Conservation (phyloP, 148 eudicot genomes). For the Oxyria digyna region DNA sequence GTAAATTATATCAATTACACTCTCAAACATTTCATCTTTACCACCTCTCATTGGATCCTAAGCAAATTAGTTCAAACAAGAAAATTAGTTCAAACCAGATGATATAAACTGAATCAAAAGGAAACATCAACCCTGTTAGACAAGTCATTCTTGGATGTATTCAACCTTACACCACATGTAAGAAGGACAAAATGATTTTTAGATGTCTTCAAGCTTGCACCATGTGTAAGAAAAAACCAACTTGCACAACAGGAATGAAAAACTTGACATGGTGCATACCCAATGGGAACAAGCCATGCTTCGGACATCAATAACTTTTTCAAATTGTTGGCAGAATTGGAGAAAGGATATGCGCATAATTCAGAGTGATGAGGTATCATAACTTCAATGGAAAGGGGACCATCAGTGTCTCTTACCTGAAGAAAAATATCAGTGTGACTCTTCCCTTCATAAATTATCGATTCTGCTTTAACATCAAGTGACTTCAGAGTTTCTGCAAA, state of each 20-base stretch:
- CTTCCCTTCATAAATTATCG: slow-evolving; percentile 69
- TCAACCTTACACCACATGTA: no score
- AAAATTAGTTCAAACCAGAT: background rate
- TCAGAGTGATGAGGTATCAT: background rate
- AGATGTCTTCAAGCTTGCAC: no score
- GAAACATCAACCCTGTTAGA: background rate
- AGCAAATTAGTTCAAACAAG: background rate
- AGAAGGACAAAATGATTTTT: no score
- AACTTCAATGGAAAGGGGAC: background rate
- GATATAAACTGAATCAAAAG: background rate
- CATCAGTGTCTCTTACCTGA: slow-evolving; percentile 56
- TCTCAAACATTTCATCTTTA: slow-evolving; percentile 64
- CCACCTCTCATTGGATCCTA: slow-evolving; percentile 99
- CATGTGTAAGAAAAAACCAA: background rate
- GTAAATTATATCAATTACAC: slow-evolving; percentile 54
- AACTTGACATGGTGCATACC: background rate
- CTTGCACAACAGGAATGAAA: background rate
- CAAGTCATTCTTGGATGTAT: background rate
- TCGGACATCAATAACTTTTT: background rate
- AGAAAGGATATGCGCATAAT: background rate
- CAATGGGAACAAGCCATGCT: background rate
- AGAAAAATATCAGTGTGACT: slow-evolving; percentile 87
- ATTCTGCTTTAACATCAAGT: slow-evolving; percentile 69
- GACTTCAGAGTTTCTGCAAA: slow-evolving; percentile 71
- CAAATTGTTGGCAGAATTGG: no score